These are phyloP conservation scores for Dentipellis sp. DNA, from an alignment of 768 basidiomycete species.

Conservation along the genomic window DNA sequence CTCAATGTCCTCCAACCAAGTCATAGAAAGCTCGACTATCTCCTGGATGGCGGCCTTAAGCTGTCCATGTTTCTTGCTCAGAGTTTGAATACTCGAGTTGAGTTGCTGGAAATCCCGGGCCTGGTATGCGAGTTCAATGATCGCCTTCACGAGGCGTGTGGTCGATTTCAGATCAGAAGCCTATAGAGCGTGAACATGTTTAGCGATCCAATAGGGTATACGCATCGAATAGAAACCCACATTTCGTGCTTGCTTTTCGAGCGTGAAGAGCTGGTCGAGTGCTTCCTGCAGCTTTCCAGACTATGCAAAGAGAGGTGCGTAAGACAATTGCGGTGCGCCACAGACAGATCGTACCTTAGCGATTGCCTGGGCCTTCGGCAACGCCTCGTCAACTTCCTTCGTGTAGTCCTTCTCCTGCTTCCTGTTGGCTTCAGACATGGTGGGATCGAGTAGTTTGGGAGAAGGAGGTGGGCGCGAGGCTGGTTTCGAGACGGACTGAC, in stretches of 20 bases:
- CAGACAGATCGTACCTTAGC: constrained; percentile 50
- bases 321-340: not conserved
- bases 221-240: constrained; percentile 31
- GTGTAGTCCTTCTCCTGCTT: constrained; percentile 83
- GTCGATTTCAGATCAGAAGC: constrained; percentile 93
- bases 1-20: constrained; percentile 74
- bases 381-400: constrained; percentile 65
- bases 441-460: constrained; percentile 28
- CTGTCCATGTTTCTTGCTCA: constrained; percentile 97
- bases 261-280: constrained; percentile 76
- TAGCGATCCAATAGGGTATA: constrained; percentile 1
- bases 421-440: constrained; percentile 69
- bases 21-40: constrained; percentile 84
- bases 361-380: constrained; percentile 58
- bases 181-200: constrained; percentile 29
- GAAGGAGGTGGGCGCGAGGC: not conserved
- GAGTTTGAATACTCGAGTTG: constrained; percentile 54
- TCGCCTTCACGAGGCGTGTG: constrained; percentile 68
- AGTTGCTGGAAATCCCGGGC: constrained; percentile 60
- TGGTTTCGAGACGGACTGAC: constrained; percentile 18
- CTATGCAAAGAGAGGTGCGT: constrained; percentile 28
- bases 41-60: constrained; percentile 82
- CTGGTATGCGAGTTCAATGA: constrained; percentile 63
- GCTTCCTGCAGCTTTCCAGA: constrained; percentile 76
- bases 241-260: constrained; percentile 97